Evolutionary conservation across 805 yeast species (phyloP).

Genomic region (Sungouiella blattae): DNA sequence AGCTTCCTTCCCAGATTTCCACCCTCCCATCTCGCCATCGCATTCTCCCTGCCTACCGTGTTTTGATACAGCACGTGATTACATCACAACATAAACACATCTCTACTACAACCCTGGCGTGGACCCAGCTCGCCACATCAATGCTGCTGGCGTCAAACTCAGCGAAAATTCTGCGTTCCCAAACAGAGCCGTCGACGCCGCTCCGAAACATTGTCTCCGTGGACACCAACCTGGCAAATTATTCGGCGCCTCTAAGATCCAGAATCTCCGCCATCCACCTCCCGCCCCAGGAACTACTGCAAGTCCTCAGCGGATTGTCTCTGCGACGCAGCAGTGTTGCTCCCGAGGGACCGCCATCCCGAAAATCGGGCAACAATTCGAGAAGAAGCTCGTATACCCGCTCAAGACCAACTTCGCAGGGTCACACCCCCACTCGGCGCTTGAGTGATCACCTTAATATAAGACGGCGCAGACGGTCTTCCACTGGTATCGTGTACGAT

Average conservation of each 20-base stretch:
- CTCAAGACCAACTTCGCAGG: conserved; percentile 5
- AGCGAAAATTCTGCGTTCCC: conserved; percentile 5
- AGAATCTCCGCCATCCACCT: conserved; percentile 14
- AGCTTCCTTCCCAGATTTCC: too few relatives aligned
- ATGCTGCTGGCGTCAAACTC: not conserved
- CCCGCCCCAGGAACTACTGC: conserved; percentile 22
- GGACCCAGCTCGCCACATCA: conserved; percentile 5
- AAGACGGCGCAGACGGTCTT: conserved; percentile 15
- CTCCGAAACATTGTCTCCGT: conserved; percentile 6
- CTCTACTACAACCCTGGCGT: conserved; percentile 2
- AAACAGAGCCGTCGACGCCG: conserved; percentile 21
- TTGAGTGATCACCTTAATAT: conserved; percentile 12
- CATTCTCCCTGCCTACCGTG: too few relatives aligned
- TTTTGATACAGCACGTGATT: too few relatives aligned
- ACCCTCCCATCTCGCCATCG: too few relatives aligned
- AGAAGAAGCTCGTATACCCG: not conserved
- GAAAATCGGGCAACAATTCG: not conserved
- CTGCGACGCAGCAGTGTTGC: conserved; percentile 6
- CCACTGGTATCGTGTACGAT: conserved; percentile 21
- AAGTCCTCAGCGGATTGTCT: conserved; percentile 10
- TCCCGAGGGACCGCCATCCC: not conserved
- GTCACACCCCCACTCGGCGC: conserved; percentile 11
- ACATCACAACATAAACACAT: too few relatives aligned
- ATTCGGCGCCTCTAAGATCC: conserved; percentile 9
- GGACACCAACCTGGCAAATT: conserved; percentile 6